phyloP scores from a whole-genome alignment of 192 early-diverging fungal species.

The Gamsiella multidivaricata region DNA sequence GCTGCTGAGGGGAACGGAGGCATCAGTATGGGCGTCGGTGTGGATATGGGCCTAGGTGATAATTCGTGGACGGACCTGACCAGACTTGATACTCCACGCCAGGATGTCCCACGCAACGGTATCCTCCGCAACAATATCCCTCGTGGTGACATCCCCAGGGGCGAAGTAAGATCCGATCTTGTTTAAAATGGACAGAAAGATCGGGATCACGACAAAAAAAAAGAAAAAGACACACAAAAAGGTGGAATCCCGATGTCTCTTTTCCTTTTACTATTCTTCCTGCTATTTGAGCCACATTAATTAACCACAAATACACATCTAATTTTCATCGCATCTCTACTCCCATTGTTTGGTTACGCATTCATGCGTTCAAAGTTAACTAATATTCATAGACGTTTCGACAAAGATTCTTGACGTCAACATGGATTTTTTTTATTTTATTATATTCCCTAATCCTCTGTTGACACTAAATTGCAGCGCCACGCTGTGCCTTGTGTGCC shows the following conservation, averaged over 20 bases:
- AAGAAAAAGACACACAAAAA: neutral
- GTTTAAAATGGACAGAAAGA: neutral
- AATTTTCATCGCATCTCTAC: too few species aligned
- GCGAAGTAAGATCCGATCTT: slow-evolving; percentile 22
- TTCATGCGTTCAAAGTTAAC: too few species aligned
- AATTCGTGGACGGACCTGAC: slow-evolving; percentile 4
- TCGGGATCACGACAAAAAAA: neutral
- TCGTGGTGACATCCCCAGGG: slow-evolving; percentile 15
- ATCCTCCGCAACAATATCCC: slow-evolving; percentile 8
- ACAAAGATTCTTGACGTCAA: too few species aligned
- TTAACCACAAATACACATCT: too few species aligned
- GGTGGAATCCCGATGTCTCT: neutral
- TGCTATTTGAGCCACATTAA: too few species aligned
- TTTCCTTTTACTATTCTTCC: neutral
- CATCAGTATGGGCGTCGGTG: neutral
- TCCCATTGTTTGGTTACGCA: too few species aligned
- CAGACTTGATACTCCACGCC: slow-evolving; percentile 17
- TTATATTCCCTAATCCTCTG: neutral
- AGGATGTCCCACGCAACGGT: slow-evolving; percentile 14
- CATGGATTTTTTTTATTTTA: neutral
- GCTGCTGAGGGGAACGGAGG: neutral
- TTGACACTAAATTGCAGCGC: slow-evolving; percentile 25
- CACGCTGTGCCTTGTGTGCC: slow-evolving; percentile 12
- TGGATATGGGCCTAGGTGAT: neutral
- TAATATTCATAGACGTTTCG: too few species aligned